Conservation (phyloP, 2,329 filamentous ascomycete genomes). For the Metarhizium sp. region DNA sequence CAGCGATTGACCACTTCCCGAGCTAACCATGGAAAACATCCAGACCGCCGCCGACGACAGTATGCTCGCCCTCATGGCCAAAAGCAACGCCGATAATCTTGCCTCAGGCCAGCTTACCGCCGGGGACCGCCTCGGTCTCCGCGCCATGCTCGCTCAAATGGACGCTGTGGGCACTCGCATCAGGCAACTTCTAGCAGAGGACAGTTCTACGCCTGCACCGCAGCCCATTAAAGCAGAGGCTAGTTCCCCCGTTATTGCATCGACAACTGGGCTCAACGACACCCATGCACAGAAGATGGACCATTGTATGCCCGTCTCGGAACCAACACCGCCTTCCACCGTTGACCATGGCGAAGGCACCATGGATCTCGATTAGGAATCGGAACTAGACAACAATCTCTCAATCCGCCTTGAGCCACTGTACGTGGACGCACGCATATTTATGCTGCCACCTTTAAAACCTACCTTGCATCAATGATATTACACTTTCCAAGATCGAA, state of each 20-base stretch:
- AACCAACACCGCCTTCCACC: conserved; percentile 30
- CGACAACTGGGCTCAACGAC: conserved; percentile 7
- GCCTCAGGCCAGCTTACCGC: conserved; percentile 27
- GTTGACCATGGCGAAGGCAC: conserved; percentile 27
- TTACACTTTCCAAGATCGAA: not conserved
- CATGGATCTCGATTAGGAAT: conserved; percentile 30
- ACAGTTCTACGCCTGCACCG: conserved; percentile 11
- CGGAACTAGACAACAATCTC: not conserved
- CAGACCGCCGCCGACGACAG: conserved; percentile 35
- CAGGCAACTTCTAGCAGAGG: conserved; percentile 27
- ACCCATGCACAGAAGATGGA: conserved; percentile 19
- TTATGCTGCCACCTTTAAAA: not conserved
- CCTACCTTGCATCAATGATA: not conserved
- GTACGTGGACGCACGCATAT: not conserved
- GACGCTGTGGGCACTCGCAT: conserved; percentile 35
- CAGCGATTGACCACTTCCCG: not conserved
- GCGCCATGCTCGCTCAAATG: conserved; percentile 37
- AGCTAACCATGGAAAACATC: not conserved
- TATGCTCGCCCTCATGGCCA: conserved; percentile 40
- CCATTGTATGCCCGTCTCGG: conserved; percentile 20
- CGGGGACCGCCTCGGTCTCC: conserved; percentile 35
- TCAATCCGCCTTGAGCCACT: not conserved
- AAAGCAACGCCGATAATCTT: conserved; percentile 34
- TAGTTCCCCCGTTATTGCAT: conserved; percentile 17
- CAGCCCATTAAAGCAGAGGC: conserved; percentile 13